Evolutionary conservation across 345 rosid species (phyloP).

Genomic region (Balakata baccata): DNA sequence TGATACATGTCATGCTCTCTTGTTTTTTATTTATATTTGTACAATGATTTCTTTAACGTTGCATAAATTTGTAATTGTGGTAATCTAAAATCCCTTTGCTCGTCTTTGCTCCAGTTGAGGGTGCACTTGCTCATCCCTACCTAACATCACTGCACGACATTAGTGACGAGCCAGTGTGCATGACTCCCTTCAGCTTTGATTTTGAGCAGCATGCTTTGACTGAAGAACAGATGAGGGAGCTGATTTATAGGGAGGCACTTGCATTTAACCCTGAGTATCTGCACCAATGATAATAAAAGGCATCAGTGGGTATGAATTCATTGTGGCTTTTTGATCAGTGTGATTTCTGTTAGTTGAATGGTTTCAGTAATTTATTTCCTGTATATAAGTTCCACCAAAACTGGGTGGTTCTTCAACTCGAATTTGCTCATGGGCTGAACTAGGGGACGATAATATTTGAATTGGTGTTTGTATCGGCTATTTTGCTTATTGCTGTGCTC

Average conservation of each 20-base stretch:
- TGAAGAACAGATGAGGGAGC: conserved; percentile 77
- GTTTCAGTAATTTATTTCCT: conserved; percentile 23
- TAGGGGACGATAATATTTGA: conserved; percentile 22
- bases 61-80: background rate
- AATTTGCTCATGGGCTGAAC: conserved; percentile 28
- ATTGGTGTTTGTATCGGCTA: conserved; percentile 33
- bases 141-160: conserved; percentile 53
- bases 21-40: background rate
- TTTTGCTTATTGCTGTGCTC: conserved; percentile 4
- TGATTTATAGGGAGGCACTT: conserved; percentile 71
- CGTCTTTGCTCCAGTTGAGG: conserved; percentile 49
- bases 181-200: conserved; percentile 64
- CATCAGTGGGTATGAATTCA: background rate
- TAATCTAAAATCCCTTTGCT: background rate
- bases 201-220: conserved; percentile 67
- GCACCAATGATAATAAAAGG: conserved; percentile 18
- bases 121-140: conserved; percentile 86
- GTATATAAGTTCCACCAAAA: conserved; percentile 43
- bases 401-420: conserved; percentile 35
- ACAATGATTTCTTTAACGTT: background rate
- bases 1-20: background rate
- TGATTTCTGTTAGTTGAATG: conserved; percentile 19
- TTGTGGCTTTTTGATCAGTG: conserved; percentile 13
- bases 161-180: conserved; percentile 75
- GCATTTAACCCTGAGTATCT: conserved; percentile 80